Base-by-base conservation (phyloP, 495 filamentous ascomycete genomes). In the Talaromyces nanjingensis region DNA sequence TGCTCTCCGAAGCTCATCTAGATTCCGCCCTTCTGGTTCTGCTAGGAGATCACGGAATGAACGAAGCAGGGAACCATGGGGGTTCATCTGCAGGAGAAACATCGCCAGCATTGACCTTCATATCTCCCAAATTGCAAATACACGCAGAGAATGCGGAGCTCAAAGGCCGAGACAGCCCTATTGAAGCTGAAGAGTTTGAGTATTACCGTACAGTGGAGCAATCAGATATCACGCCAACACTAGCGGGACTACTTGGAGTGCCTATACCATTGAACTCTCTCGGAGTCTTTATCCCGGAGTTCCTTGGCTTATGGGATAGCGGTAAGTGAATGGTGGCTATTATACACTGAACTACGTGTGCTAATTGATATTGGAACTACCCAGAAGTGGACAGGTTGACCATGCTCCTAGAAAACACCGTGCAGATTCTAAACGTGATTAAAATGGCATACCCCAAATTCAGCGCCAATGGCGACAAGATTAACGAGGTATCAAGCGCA, bases 11-110 rank as follows among this genome's bases (percentile, higher is more conserved):
- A 47, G 66, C 77, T 4, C 88, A 96, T 73, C 84, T 96, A 2
- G 69, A 84, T 39, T 89, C 86, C 20, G 92, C 93, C 3, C 79
- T 98, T 16, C 83, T 99, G 59, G 84, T 99, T 2, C 76, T 99
- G 7, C 91, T 87, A 62, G 94, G 94, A 52, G 94, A 99, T 71
- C 94, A 99, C 72, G 94, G 94, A 20, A 99, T 99, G 94, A 99
- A 97, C 69, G 94, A 98, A 68, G 94, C 92, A 42, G 94, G 94
- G 3, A 98, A 98, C 69, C 94, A 99, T 73, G 94, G 94, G 11
- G 94, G 93, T 6, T 96, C 96, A 20, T 89, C 90, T 3, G 83
- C 89, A 18, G 92, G 96, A 6, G 94, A 99, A 77, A 98, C 94
- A 9, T 96, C 93, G 0, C 87, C 94, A 0, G 94, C 94, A 14